Conservation (phyloP, 768 basidiomycete species). For the Leccinum ochraceum region DNA sequence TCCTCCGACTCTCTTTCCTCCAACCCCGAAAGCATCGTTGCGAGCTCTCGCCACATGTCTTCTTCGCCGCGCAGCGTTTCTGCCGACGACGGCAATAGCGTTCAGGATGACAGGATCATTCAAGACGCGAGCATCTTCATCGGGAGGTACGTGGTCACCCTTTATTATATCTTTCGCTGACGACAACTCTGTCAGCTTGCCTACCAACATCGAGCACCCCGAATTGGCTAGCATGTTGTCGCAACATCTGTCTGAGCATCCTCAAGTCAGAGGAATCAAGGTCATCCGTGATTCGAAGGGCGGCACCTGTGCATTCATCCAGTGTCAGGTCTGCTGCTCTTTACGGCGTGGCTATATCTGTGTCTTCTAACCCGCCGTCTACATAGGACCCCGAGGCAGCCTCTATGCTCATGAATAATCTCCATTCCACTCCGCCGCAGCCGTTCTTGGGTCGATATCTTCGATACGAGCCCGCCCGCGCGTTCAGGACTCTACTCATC, state of each 20-base stretch:
- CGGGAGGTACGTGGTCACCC: slow-evolving; percentile 58
- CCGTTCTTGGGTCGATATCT: slow-evolving; percentile 72
- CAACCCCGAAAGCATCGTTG: slow-evolving; percentile 24
- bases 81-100: slow-evolving; percentile 33
- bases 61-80: slow-evolving; percentile 17
- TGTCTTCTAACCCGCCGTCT: slow-evolving; percentile 1
- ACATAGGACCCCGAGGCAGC: slow-evolving; percentile 59
- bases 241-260: slow-evolving; percentile 66
- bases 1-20: slow-evolving; percentile 49
- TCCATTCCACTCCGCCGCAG: slow-evolving; percentile 55
- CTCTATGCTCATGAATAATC: slow-evolving; percentile 55
- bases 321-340: slow-evolving; percentile 64
- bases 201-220: slow-evolving; percentile 61
- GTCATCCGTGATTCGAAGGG: slow-evolving; percentile 76
- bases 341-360: not conserved
- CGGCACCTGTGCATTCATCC: slow-evolving; percentile 82
- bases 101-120: slow-evolving; percentile 48
- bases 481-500: slow-evolving; percentile 70
- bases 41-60: slow-evolving; percentile 12
- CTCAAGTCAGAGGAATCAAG: slow-evolving; percentile 64
- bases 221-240: slow-evolving; percentile 63
- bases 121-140: slow-evolving; percentile 85
- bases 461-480: slow-evolving; percentile 78
- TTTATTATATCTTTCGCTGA: slow-evolving; percentile 8
- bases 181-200: slow-evolving; percentile 49